Base-by-base conservation (phyloP, 768 basidiomycete genomes). In the Agrocybe praecox region DNA sequence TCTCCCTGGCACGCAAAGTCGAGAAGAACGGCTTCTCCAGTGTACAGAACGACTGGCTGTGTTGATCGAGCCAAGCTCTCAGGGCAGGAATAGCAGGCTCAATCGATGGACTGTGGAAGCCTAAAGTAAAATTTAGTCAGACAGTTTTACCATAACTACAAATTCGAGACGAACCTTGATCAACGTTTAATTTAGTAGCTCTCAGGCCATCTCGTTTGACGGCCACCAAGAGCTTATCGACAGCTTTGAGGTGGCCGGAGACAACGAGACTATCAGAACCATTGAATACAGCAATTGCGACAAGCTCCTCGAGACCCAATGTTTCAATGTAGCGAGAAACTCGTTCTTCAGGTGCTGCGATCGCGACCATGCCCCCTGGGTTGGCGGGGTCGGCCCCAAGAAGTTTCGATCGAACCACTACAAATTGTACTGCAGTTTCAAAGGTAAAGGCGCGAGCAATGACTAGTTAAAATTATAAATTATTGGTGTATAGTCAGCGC, bases 31-130 rank as follows among this genome's bases (percentile, higher is more conserved):
- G 65, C 29, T 68, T 62, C 45, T 69, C 63, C 18, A 71, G 58
- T 3, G 59, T 60, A 19, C 54, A 53, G 34, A 69, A 60, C 10
- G 36, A 18, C 1, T 55, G 46, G 22, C 55, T 50, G 11, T 70
- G 62, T n/a, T 65, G 61, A 11, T 66, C 59, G 24, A 72, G 44
- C 73, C 73, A 75, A 2, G 57, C 51, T 32, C 59, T 64, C 6
- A 72, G 64, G 14, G 64, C 56, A 19, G 70, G 65, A 43, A 75
- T 60, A 10, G 65, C 67, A 14, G 58, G 58, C 1, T 66, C 60
- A 47, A 75, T 67, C 33, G 71, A 69, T 29, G 67, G 67, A 52
- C 73, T 74, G 19, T 75, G 74, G 66, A 75, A 75, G 4, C 72
- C 73, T 73, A 23, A 10, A 19, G 15, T 6, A 46, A 29, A 36